These are phyloP conservation scores for Suillus weaverae DNA, from an alignment of 768 basidiomycete species.

Conservation along the genomic window DNA sequence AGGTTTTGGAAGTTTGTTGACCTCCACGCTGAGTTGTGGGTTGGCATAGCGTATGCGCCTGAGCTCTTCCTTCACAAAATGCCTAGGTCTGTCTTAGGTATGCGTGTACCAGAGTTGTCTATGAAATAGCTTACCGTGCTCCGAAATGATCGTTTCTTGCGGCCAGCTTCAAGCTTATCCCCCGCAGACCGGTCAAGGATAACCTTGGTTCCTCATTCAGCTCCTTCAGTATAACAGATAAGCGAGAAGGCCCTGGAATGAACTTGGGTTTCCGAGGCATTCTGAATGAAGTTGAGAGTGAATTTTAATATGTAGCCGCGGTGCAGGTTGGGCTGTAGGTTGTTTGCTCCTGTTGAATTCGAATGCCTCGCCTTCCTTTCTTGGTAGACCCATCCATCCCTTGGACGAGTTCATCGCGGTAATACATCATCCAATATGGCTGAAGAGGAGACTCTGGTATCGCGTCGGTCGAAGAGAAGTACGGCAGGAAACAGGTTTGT, in stretches of 20 bases:
- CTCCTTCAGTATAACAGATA: slow-evolving; percentile 52
- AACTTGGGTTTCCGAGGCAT: slow-evolving; percentile 24
- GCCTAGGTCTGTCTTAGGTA: slow-evolving; percentile 31
- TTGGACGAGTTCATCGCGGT: neutral
- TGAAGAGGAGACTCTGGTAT: slow-evolving; percentile 9
- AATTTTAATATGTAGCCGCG: slow-evolving; percentile 3
- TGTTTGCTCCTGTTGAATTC: slow-evolving; percentile 27
- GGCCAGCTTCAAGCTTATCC: slow-evolving; percentile 57
- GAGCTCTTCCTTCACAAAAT: slow-evolving; percentile 79
- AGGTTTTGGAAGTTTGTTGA: slow-evolving; percentile 55
- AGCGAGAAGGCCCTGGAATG: slow-evolving; percentile 49
- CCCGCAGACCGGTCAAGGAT: slow-evolving; percentile 46
- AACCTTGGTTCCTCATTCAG: slow-evolving; percentile 56
- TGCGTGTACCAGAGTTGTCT: slow-evolving; percentile 23
- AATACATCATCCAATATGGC: slow-evolving; percentile 2
- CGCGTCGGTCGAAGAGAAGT: slow-evolving; percentile 63
- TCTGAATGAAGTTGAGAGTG: neutral
- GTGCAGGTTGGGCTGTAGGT: neutral
- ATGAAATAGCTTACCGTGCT: slow-evolving; percentile 51
- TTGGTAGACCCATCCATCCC: neutral
- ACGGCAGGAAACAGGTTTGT: slow-evolving; percentile 78
- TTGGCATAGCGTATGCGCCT: slow-evolving; percentile 79
- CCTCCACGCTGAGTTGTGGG: slow-evolving; percentile 60
- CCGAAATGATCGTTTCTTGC: slow-evolving; percentile 72
- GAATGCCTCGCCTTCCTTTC: slow-evolving; percentile 17